A percentile compares a stretch with the other conserved stretches of the same genome.
Evolutionary conservation across 2,329 filamentous ascomycete genomes (phyloP).

Genomic region (Albophoma yamanashiensis): DNA sequence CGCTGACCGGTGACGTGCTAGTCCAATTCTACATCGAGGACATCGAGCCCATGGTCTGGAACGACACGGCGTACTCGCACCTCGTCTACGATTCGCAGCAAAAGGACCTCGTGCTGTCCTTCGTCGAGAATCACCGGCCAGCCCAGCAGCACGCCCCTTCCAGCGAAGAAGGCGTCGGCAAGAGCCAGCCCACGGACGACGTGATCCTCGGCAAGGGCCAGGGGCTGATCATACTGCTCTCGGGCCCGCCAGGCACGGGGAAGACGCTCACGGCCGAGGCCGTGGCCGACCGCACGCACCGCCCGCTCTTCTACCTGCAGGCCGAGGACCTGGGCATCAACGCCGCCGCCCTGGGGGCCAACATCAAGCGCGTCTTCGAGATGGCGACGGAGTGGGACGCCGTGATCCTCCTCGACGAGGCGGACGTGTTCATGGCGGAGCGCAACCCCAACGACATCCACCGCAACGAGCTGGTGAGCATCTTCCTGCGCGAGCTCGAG

Average conservation of each 20-base stretch:
- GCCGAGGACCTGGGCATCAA: conserved; percentile 37
- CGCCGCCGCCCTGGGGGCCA: conserved; percentile 31
- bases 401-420: conserved; percentile 40
- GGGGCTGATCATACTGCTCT: conserved; percentile 33
- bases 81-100: conserved; percentile 35
- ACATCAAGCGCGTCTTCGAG: conserved; percentile 33
- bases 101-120: conserved; percentile 35
- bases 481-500: conserved; percentile 34
- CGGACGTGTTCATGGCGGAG: conserved; percentile 40
- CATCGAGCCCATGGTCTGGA: conserved; percentile 30
- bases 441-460: conserved; percentile 32
- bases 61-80: conserved; percentile 32
- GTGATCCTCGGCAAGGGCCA: conserved; percentile 32
- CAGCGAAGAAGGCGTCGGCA: not conserved
- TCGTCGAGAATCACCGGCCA: conserved; percentile 31
- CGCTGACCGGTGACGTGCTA: conserved; percentile 1
- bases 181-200: conserved; percentile 19
- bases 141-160: conserved; percentile 1
- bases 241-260: conserved; percentile 34
- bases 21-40: conserved; percentile 29
- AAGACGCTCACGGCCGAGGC: conserved; percentile 35
- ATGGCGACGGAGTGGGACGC: conserved; percentile 39
- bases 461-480: conserved; percentile 37
- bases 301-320: conserved; percentile 33
- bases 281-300: conserved; percentile 28